A percentile compares a stretch with the other conserved stretches of the same genome.
phyloP scores from a whole-genome alignment of 2,329 filamentous ascomycete genomes.

The Cladosporium austrohemisphaericum region DNA sequence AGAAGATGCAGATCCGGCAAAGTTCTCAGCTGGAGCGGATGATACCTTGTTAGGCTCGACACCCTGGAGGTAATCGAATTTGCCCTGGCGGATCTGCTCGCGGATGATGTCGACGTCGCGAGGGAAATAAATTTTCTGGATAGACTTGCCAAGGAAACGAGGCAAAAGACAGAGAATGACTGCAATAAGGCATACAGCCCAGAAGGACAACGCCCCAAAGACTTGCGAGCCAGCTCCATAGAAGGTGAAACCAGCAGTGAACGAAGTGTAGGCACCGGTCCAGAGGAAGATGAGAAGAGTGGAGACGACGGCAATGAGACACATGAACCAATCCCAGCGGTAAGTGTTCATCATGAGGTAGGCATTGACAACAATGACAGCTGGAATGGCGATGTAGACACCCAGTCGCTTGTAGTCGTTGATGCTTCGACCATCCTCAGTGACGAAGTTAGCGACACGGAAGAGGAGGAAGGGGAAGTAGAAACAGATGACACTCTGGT shows the following conservation, averaged over 20 bases:
- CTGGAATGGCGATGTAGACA: slow-evolving; percentile 77
- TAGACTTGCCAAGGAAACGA: slow-evolving; percentile 76
- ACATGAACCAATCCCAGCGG: slow-evolving; percentile 95
- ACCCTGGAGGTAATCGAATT: slow-evolving; percentile 70
- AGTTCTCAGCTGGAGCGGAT: slow-evolving; percentile 42
- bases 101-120: slow-evolving; percentile 92
- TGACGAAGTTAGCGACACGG: slow-evolving; percentile 63
- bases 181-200: slow-evolving; percentile 76
- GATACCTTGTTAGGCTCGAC: slow-evolving; percentile 43
- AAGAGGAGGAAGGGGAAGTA: slow-evolving; percentile 88
- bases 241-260: slow-evolving; percentile 58
- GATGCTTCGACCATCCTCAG: slow-evolving; percentile 68
- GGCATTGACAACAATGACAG: slow-evolving; percentile 82
- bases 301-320: slow-evolving; percentile 76
- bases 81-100: slow-evolving; percentile 80
- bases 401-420: slow-evolving; percentile 81
- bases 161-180: slow-evolving; percentile 80
- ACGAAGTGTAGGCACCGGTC: slow-evolving; percentile 81
- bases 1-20: slow-evolving; percentile 52
- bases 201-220: slow-evolving; percentile 79
- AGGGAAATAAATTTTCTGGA: slow-evolving; percentile 93
- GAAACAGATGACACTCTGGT: slow-evolving; percentile 91
- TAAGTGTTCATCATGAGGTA: slow-evolving; percentile 97
- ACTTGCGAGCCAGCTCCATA: slow-evolving; percentile 75
- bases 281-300: slow-evolving; percentile 89